Evolutionary conservation across 352 stramenopile species (phyloP), one percentile per base, ranked within the genome.

Genomic region (Phytophthora chlamydospora): DNA sequence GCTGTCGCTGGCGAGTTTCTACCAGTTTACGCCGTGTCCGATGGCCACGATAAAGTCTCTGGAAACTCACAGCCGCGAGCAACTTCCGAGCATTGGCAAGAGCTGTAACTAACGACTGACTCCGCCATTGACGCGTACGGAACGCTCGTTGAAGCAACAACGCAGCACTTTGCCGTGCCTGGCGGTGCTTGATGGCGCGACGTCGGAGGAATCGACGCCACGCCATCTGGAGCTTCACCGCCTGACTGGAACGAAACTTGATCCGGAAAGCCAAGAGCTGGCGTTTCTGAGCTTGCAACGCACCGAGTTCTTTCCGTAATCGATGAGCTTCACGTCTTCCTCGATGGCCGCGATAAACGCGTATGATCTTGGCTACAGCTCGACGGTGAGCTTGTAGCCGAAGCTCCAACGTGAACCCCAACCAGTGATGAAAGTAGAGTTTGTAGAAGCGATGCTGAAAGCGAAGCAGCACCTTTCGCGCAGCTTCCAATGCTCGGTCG

Each of bases 401-500:
- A 13, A 83, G 33, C 7, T 51, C 34, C 1, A 66, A 29, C 1
- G 70, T 80, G 2, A 16, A 8, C 1, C 38, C 35, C 33, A 48
- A 56, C 80, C 78, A 88, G 29, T 56, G 66, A 2, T 13, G 24
- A 36, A 81, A 86, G 52, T 72, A 84, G n/a, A 80, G 52, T 6
- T 62, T 24, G 51, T 72, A 88, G 58, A 83, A 88, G 13, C 78
- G 78, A 54, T 87, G 71, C 27, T 83, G 67, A 43, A 88, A 83
- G 9, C 66, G 51, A 17, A 71, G 33, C n/a, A 88, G 29, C 27
- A 82, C 76, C 8, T 61, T 53, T 2, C 74, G 66, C 27, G 85
- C 74, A 32, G 73, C 76, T 6, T 83, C 44, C 7, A 88, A 38
- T 6, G 76, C 69, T 44, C 76, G 76, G 35, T 80, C 65, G 13